Base-by-base conservation (phyloP, 257 asterid genomes). In the Solanum arcanum region DNA sequence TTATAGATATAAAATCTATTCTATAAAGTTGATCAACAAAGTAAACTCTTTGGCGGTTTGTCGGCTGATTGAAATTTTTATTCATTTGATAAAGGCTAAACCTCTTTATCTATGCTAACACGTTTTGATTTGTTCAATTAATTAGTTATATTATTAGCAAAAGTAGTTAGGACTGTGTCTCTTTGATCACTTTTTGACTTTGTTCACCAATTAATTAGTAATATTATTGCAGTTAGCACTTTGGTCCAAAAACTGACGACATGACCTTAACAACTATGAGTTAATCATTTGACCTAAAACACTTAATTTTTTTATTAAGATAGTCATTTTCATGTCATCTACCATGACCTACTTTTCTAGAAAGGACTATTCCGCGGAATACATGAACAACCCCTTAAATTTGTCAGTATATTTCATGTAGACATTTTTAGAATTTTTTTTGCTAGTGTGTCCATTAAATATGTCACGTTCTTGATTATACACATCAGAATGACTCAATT, bases 251-350 rank as follows among this genome's bases (percentile, higher is more conserved):
- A 29, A 49, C 44, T 81, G 85, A 66, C 66, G 33, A 70, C 42
- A 84, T 5, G 18, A 84, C 44, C 66, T 39, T 25, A 84, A 42
- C 64, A 46, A 41, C 18, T 25, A 5, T 66, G 75, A 10, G 78
- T 27, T 66, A 66, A 66, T 35, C 87, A 66, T 84, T 66, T 84
- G 82, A 74, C 62, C 66, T 84, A 3, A 3, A 84, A 84, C 78
- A 42, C 87, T 39, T 25, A 42, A 42, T 39, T 84, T 81, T 81
- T 29, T 12, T 75, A 86, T 52, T 82, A 77, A 60, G 27, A 86
- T 29, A 47, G 88, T 83, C 83, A 88, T 80, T 82, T 83, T 86
- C 88, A 80, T 56, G 49, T 87, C 83, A 49, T 84, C 86, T 78
- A 27, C 66, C 44, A 6, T 78, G 35, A 12, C 85, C 86, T 18